Conservation (phyloP, 2,329 filamentous ascomycete genomes). For the Aspergillus unguis region DNA sequence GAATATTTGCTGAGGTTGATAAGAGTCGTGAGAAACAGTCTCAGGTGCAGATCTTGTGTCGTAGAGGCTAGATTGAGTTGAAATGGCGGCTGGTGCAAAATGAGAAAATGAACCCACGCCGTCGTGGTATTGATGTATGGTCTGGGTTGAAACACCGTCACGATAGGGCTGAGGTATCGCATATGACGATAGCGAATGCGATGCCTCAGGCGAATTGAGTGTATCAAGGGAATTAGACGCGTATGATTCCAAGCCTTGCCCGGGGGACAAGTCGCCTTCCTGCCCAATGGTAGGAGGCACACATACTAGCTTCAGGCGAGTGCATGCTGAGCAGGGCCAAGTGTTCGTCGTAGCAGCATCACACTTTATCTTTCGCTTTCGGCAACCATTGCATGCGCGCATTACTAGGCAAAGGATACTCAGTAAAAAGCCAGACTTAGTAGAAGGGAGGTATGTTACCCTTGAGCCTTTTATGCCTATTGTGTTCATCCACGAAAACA, state of each 20-base stretch:
- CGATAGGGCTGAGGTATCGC: slow-evolving; percentile 47
- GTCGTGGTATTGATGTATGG: slow-evolving; percentile 43
- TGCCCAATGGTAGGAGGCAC: slow-evolving; percentile 80
- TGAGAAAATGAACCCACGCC: slow-evolving; percentile 40
- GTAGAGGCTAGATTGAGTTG: slow-evolving; percentile 30
- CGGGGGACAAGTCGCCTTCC: slow-evolving; percentile 53
- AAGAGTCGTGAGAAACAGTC: slow-evolving; percentile 28
- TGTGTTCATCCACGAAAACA: slow-evolving; percentile 98
- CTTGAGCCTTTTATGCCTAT: slow-evolving; percentile 94
- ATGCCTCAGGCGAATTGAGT: slow-evolving; percentile 46
- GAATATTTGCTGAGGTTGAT: slow-evolving; percentile 28
- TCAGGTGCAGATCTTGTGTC: slow-evolving; percentile 32
- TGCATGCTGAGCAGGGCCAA: slow-evolving; percentile 94
- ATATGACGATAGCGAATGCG: slow-evolving; percentile 52
- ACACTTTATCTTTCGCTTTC: slow-evolving; percentile 95
- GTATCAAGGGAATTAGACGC: slow-evolving; percentile 19
- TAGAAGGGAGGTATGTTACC: slow-evolving; percentile 52
- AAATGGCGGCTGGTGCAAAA: slow-evolving; percentile 30
- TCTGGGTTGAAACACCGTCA: slow-evolving; percentile 49
- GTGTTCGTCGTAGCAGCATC: slow-evolving; percentile 95
- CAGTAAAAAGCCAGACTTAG: slow-evolving; percentile 4
- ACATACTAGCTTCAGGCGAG: slow-evolving; percentile 87
- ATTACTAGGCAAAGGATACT: slow-evolving; percentile 62
- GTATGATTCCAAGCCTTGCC: slow-evolving; percentile 27
- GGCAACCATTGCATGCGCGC: slow-evolving; percentile 94